Conservation (phyloP, 2,329 filamentous ascomycete genomes). For the Colletotrichum magnum region DNA sequence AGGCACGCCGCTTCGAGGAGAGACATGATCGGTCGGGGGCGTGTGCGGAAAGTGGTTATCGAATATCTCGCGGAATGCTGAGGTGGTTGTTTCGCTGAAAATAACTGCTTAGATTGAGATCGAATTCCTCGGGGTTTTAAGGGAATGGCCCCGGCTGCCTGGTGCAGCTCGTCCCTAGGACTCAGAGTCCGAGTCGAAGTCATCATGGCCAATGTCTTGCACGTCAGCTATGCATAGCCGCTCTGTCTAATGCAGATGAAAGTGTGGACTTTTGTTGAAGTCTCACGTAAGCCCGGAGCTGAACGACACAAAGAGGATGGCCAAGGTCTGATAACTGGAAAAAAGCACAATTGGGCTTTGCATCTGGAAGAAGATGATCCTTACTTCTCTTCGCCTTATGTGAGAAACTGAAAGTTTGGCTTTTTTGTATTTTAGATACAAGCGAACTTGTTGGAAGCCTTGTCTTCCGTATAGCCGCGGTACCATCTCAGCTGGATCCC, state of each 20-base stretch:
- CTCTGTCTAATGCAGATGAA: not conserved
- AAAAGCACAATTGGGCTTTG: too few species aligned
- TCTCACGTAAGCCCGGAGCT: constrained; percentile 29
- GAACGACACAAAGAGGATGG: not conserved
- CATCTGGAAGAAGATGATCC: too few species aligned
- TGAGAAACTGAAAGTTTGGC: too few species aligned
- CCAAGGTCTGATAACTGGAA: not conserved
- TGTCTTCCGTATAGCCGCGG: not conserved
- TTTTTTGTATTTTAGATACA: too few species aligned
- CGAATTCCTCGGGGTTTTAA: constrained; percentile 14
- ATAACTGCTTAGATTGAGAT: not conserved
- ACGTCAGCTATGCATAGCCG: not conserved
- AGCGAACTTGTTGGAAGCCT: not conserved
- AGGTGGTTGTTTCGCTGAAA: not conserved
- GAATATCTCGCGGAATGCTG: not conserved
- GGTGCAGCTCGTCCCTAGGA: not conserved
- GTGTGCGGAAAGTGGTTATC: not conserved
- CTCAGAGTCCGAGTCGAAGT: not conserved
- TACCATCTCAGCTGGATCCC: not conserved
- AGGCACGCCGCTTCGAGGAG: not conserved
- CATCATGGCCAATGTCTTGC: not conserved
- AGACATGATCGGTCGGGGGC: too few species aligned
- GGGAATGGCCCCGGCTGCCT: not conserved
- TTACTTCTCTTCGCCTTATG: too few species aligned
- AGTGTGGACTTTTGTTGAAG: not conserved